phyloP scores from a whole-genome alignment of 495 filamentous ascomycete species.

The Lasiosphaeria ovina region DNA sequence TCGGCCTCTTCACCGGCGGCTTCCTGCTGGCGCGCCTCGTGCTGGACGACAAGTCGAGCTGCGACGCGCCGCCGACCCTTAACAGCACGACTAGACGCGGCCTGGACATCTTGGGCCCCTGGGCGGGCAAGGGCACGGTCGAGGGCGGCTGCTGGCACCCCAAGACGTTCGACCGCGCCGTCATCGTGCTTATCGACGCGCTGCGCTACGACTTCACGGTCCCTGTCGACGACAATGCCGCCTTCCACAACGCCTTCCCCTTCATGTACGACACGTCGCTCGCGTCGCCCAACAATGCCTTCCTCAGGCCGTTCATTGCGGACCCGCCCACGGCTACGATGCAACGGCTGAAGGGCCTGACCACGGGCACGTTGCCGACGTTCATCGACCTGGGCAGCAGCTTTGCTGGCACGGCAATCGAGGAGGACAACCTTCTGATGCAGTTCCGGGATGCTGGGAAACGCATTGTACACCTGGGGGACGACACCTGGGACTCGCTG shows the following conservation, averaged over 20 bases:
- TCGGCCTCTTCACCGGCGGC: constrained; percentile 93
- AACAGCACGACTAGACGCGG: constrained; percentile 30
- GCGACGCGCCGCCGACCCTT: constrained; percentile 64
- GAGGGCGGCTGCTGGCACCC: constrained; percentile 90
- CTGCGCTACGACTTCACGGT: constrained; percentile 96
- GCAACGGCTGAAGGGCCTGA: constrained; percentile 89
- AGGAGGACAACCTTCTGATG: constrained; percentile 90
- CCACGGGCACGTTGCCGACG: constrained; percentile 91
- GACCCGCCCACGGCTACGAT: constrained; percentile 93
- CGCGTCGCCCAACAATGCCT: constrained; percentile 71
- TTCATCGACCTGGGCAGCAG: constrained; percentile 93
- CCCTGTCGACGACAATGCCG: constrained; percentile 58
- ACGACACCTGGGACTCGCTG: constrained; percentile 92
- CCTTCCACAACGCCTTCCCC: constrained; percentile 83
- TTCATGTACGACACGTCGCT: constrained; percentile 79
- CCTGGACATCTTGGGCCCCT: constrained; percentile 31
- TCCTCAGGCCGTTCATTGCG: constrained; percentile 92
- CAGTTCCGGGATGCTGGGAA: constrained; percentile 79
- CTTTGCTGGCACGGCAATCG: constrained; percentile 94
- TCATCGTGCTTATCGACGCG: constrained; percentile 90
- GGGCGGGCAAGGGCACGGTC: constrained; percentile 47
- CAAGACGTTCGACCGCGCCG: constrained; percentile 85
- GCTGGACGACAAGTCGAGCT: constrained; percentile 83
- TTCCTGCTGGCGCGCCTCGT: constrained; percentile 93
- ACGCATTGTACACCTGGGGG: constrained; percentile 86